Evolutionary conservation across 805 yeast genomes (phyloP).

Genomic region (Teunomyces funiuensis): DNA sequence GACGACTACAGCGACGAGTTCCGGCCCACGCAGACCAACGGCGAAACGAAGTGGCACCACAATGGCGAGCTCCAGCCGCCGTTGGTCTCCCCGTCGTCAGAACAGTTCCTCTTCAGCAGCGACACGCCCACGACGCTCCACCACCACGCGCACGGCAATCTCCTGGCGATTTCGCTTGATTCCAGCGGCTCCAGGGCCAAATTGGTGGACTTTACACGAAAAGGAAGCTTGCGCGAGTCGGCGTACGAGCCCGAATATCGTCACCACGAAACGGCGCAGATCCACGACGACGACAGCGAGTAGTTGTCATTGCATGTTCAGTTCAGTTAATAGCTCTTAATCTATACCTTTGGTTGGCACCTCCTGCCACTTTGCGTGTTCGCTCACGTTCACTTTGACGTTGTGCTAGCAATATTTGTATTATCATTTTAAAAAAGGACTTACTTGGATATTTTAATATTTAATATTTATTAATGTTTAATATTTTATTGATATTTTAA

Average conservation of each 20-base stretch:
- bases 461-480: too few species aligned
- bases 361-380: too few species aligned
- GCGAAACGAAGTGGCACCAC: constrained; percentile 29
- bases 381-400: too few species aligned
- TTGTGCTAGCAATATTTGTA: too few species aligned
- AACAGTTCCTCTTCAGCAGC: constrained; percentile 9
- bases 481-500: too few species aligned
- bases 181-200: constrained; percentile 34
- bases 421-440: too few species aligned
- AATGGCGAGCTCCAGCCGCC: too few species aligned
- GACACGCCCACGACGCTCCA: constrained; percentile 10
- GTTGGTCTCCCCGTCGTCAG: constrained; percentile 13
- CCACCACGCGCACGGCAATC: constrained; percentile 12
- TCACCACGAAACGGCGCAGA: constrained; percentile 28
- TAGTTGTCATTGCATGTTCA: background rate
- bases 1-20: constrained; percentile 28
- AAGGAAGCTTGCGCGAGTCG: constrained; percentile 42
- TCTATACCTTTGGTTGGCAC: too few species aligned
- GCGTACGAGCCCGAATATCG: constrained; percentile 32
- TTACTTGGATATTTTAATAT: too few species aligned
- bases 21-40: constrained; percentile 27
- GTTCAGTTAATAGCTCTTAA: background rate
- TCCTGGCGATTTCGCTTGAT: constrained; percentile 22
- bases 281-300: constrained; percentile 26
- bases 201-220: constrained; percentile 48